Percentiles rank a stretch among this genome's conserved stretches.
phyloP scores from a whole-genome alignment of 1,284 basidiomycete genomes.

The Puccinia hordei region DNA sequence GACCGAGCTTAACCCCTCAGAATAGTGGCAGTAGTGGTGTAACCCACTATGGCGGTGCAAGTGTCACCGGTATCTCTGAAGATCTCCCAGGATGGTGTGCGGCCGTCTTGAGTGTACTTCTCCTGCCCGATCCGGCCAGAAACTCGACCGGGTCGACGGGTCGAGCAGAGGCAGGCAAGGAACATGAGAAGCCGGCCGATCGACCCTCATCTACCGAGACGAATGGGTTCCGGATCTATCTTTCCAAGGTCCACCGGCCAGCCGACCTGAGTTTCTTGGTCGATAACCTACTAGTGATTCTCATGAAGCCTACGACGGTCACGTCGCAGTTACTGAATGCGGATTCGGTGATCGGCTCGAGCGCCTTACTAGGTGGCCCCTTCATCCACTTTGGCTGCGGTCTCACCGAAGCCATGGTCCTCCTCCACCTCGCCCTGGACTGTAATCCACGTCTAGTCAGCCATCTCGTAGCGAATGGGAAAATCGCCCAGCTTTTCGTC shows the following conservation, averaged over 20 bases:
- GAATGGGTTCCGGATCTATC: conserved; percentile 45
- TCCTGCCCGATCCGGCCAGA: conserved; percentile 18
- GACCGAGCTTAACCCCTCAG: conserved; percentile 16
- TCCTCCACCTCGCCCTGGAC: conserved; percentile 31
- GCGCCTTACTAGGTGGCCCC: not conserved
- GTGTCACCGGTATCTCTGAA: conserved; percentile 13
- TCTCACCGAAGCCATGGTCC: conserved; percentile 33
- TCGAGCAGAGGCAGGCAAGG: not conserved
- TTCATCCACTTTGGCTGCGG: conserved; percentile 28
- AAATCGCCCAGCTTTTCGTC: conserved; percentile 30
- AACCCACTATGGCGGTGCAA: conserved; percentile 32
- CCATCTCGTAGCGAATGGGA: conserved; percentile 10
- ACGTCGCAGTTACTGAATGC: conserved; percentile 42
- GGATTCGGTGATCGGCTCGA: conserved; percentile 30
- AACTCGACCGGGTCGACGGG: not conserved
- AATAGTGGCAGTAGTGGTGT: not conserved
- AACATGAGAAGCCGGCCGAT: not conserved
- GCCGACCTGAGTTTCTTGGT: conserved; percentile 40
- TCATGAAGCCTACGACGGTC: conserved; percentile 45
- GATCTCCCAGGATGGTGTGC: conserved; percentile 46
- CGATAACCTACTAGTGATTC: conserved; percentile 36
- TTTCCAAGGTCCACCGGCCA: conserved; percentile 43
- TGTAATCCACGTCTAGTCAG: conserved; percentile 31
- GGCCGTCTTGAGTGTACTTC: conserved; percentile 25
- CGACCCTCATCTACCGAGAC: not conserved